Base-by-base conservation (phyloP, 768 basidiomycete genomes). In the Tylopilus subfusipes region DNA sequence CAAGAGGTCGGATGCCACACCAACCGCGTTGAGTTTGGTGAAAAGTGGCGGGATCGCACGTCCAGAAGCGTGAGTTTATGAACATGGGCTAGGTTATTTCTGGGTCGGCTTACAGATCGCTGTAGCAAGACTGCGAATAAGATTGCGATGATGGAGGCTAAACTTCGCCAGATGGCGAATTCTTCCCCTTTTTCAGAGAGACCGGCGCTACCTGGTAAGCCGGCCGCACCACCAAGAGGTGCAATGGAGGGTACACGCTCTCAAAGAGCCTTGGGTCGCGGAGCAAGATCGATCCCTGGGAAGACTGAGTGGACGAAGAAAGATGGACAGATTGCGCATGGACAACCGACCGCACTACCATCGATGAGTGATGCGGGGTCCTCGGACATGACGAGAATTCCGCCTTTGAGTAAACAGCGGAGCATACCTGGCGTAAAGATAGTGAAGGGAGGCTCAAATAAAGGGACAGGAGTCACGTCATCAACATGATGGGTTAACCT, bases 61-160 rank as follows among this genome's bases (percentile, higher is more conserved):
- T 64, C 78, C 69, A 56, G 78, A 78, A 59, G 75, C 76, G 83
- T 82, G 33, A 49, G 76, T 69, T 21, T 6, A 38, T 56, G 51
- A 25, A 24, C 8, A 21, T 50, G 8, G 21, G 10, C 38, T 16
- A 34, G 25, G 24, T 56, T 60, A 27, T 40, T 46, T 52, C 43
- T 29, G 40, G 25, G 39, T 59, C 21, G 16, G 24, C 58, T 65
- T 19, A 63, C 40, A 21, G 30, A 22, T 39, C 22, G 24, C 52
- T 34, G 47, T 52, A 63, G 63, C 43, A 95, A 90, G 47, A 94
- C 91, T 2, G 75, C 80, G 42, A 85, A 84, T 62, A 97, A 98
- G 73, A 99, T 99, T 61, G 93, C 94, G 9, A 82, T 87, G 64
- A 88, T 98, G 80, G 97, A 99, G 72, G 96, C 96, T 3, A 99